A percentile compares a stretch with the other conserved stretches of the same genome.
phyloP scores from a whole-genome alignment of 768 basidiomycete genomes.

The Lentinula boryana region DNA sequence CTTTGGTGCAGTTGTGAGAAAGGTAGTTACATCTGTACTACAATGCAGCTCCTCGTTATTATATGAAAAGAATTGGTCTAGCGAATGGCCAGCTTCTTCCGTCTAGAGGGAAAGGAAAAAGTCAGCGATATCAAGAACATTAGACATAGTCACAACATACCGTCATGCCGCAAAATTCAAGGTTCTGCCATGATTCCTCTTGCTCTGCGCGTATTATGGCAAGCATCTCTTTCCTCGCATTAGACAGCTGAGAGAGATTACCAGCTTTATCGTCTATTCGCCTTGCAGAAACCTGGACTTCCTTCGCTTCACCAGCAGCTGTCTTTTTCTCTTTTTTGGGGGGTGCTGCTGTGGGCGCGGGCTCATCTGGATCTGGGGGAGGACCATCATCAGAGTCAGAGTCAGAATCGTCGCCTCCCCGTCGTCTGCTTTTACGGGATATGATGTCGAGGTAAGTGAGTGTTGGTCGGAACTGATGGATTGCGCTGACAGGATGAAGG shows the following conservation, averaged over 20 bases:
- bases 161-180: constrained; percentile 60
- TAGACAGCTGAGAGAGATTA: constrained; percentile 50
- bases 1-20: constrained; percentile 52
- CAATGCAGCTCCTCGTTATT: constrained; percentile 44
- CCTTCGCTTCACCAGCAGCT: constrained; percentile 51
- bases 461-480: constrained; percentile 78
- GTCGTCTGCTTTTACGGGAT: constrained; percentile 56
- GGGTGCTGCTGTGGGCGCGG: constrained; percentile 24
- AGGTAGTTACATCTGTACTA: constrained; percentile 48
- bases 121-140: constrained; percentile 8
- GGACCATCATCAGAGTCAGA: constrained; percentile 77
- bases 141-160: constrained; percentile 30
- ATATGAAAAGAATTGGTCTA: constrained; percentile 61
- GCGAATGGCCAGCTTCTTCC: constrained; percentile 45
- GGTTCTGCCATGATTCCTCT: constrained; percentile 69
- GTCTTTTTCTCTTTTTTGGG: constrained; percentile 63
- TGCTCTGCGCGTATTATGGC: constrained; percentile 68
- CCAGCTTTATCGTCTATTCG: constrained; percentile 57
- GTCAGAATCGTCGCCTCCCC: constrained; percentile 45
- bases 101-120: constrained; percentile 33
- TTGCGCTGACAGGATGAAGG: constrained; percentile 72
- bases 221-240: constrained; percentile 72
- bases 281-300: constrained; percentile 72
- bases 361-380: constrained; percentile 75
- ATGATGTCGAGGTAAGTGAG: constrained; percentile 75